Evolutionary conservation across 176 grass and related monocot genomes (phyloP).

Genomic region (Alloteropsis semialata): DNA sequence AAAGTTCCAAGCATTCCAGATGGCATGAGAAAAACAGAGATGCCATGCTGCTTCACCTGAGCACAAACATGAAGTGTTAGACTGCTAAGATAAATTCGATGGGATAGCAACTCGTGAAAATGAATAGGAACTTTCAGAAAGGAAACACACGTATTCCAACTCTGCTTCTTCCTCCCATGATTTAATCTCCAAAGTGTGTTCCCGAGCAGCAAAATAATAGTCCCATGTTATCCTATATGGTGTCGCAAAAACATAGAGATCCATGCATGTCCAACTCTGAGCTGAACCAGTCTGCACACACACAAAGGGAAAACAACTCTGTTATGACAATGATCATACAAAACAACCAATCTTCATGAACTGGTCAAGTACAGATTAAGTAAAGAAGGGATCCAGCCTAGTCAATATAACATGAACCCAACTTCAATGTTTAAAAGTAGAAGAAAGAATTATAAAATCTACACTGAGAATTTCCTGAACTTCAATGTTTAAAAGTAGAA

Average conservation of each 20-base stretch:
- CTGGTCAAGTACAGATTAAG: background rate
- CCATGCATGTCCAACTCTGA: conserved; percentile 90
- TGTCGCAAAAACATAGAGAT: conserved; percentile 86
- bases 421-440: background rate
- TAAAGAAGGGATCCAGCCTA: background rate
- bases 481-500: background rate
- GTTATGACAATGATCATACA: background rate
- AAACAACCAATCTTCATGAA: background rate
- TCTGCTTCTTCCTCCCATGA: conserved; percentile 84
- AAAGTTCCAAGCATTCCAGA: conserved; percentile 90
- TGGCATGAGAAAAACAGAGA: conserved; percentile 94
- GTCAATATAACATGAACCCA: background rate
- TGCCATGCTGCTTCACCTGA: conserved; percentile 85
- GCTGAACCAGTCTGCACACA: conserved; percentile 55
- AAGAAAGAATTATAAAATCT: background rate
- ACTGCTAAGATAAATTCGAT: conserved; percentile 14
- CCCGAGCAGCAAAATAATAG: conserved; percentile 65
- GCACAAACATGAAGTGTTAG: conserved; percentile 23
- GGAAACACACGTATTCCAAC: conserved; percentile 65
- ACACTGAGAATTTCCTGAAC: background rate
- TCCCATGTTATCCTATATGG: conserved; percentile 90
- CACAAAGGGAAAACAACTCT: background rate
- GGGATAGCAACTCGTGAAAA: background rate
- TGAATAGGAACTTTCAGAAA: conserved; percentile 2
- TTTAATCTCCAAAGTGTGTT: conserved; percentile 69